Conservation (phyloP, 495 filamentous ascomycete species). For the Sporormia fimetaria region DNA sequence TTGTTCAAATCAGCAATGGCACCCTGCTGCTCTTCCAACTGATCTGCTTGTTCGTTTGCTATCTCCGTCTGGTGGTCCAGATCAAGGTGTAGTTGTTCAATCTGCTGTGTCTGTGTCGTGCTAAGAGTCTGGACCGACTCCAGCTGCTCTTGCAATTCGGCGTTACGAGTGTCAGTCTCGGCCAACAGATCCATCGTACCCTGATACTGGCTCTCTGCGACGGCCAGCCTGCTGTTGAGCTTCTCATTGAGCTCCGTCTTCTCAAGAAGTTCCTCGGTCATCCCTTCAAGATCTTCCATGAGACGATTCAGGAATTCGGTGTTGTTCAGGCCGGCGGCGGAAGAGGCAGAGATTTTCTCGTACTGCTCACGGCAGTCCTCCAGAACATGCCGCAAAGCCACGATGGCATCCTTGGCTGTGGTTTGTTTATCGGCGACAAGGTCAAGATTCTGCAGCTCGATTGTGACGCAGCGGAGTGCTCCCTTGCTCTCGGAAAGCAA, state of each 20-base stretch:
- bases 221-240: conserved; percentile 12
- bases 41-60: conserved; percentile 36
- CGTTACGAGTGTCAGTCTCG: conserved; percentile 15
- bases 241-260: conserved; percentile 18
- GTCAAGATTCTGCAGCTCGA: conserved; percentile 30
- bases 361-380: conserved; percentile 22
- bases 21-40: conserved; percentile 10
- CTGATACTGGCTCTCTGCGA: conserved; percentile 16
- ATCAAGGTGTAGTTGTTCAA: too few relatives aligned
- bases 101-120: too few relatives aligned
- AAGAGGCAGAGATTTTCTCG: conserved; percentile 24
- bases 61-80: too few relatives aligned
- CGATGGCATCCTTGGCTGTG: conserved; percentile 20
- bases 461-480: conserved; percentile 21
- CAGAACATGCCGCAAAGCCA: conserved; percentile 27
- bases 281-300: conserved; percentile 20
- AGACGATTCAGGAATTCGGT: conserved; percentile 25
- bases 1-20: conserved; percentile 17
- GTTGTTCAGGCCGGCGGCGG: conserved; percentile 21
- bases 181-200: conserved; percentile 7
- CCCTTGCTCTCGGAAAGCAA: conserved; percentile 21
- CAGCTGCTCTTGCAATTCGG: conserved; percentile 42
- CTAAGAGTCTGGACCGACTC: conserved; percentile 41
- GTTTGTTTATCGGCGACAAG: conserved; percentile 17
- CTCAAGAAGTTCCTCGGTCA: conserved; percentile 17